Evolutionary conservation across 2,329 filamentous ascomycete species (phyloP).

Genomic region (Fusarium continuum): DNA sequence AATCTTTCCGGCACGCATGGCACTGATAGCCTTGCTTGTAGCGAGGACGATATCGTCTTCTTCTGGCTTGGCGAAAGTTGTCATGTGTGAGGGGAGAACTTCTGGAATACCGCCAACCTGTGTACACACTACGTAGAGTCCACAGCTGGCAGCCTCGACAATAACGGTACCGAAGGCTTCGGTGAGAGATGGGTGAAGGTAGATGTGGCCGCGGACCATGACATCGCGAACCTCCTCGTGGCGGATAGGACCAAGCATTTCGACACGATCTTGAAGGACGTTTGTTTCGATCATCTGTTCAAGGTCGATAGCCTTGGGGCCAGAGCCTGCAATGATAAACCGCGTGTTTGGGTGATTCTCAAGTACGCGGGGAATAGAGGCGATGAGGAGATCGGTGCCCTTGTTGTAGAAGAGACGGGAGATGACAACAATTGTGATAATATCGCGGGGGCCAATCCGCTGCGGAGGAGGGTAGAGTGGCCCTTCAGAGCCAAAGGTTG

Average conservation of each 20-base stretch:
- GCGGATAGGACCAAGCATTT: conserved; percentile 89
- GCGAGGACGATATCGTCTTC: conserved; percentile 93
- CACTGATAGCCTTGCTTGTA: conserved; percentile 87
- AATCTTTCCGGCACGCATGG: conserved; percentile 84
- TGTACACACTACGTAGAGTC: conserved; percentile 95
- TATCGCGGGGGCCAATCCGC: conserved; percentile 81
- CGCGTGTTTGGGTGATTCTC: conserved; percentile 90
- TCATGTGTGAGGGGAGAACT: conserved; percentile 96
- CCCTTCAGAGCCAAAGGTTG: conserved; percentile 51
- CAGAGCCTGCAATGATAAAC: conserved; percentile 95
- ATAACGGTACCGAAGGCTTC: conserved; percentile 98
- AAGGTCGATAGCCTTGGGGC: conserved; percentile 95
- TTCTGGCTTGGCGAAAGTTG: conserved; percentile 94
- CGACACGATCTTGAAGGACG: conserved; percentile 90
- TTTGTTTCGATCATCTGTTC: conserved; percentile 98
- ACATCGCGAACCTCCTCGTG: conserved; percentile 98
- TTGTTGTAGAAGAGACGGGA: conserved; percentile 99
- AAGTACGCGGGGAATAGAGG: conserved; percentile 91
- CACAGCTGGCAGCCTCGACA: conserved; percentile 95
- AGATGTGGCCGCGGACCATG: conserved; percentile 97
- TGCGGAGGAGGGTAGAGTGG: conserved; percentile 61
- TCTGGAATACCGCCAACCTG: conserved; percentile 97
- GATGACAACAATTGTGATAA: conserved; percentile 95
- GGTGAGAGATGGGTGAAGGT: conserved; percentile 92
- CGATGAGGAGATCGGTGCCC: conserved; percentile 95